Percentiles rank a stretch among this genome's conserved stretches.
These are phyloP conservation scores for Colletotrichum scovillei DNA, from an alignment of 2,329 filamentous ascomycete genomes.

Conservation along the genomic window DNA sequence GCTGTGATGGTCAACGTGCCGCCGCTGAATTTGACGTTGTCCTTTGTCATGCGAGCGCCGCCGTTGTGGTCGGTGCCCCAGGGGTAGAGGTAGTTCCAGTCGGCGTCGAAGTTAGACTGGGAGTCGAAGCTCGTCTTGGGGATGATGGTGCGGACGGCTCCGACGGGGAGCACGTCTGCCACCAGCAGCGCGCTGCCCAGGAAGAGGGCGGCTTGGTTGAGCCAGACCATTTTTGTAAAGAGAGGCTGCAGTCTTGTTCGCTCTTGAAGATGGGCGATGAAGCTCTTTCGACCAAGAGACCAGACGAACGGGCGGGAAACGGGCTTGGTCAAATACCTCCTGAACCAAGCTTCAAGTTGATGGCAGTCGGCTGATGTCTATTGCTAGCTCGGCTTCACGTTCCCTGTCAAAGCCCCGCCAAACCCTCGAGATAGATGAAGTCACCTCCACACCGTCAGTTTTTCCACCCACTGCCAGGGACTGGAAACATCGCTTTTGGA, in stretches of 20 bases:
- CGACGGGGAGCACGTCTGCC: conserved; percentile 19
- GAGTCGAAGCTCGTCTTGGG: conserved; percentile 30
- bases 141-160: conserved; percentile 27
- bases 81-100: conserved; percentile 65
- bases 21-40: conserved; percentile 53
- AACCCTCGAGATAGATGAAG: conserved; percentile 20
- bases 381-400: not conserved
- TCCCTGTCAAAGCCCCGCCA: not conserved
- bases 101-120: conserved; percentile 47
- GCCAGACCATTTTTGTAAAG: conserved; percentile 11
- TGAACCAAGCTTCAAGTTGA: conserved; percentile 6
- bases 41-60: conserved; percentile 63
- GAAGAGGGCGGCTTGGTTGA: conserved; percentile 18
- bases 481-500: conserved; percentile 10
- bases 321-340: conserved; percentile 4
- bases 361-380: not conserved
- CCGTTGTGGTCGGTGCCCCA: conserved; percentile 69
- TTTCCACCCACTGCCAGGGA: not conserved
- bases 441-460: not conserved
- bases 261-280: not conserved
- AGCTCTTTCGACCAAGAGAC: not conserved
- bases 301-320: not conserved
- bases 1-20: conserved; percentile 61
- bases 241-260: not conserved
- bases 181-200: conserved; percentile 26